Percentiles rank a stretch among this genome's conserved stretches.
phyloP scores from a whole-genome alignment of 495 filamentous ascomycete species.

The Xylaria cubensis region DNA sequence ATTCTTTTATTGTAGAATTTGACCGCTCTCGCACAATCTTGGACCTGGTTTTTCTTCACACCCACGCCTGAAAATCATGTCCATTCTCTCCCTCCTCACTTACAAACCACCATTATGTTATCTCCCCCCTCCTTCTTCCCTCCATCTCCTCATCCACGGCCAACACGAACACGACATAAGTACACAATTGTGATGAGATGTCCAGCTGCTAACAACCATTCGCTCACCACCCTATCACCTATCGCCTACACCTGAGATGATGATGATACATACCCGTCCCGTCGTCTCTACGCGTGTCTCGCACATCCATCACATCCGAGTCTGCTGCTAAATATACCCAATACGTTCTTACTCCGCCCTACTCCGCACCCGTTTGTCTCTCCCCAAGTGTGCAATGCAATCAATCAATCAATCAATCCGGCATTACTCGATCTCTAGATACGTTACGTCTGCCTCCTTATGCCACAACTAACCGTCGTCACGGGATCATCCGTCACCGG shows the following conservation, averaged over 20 bases:
- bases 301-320: slow-evolving; percentile 9
- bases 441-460: neutral
- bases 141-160: neutral
- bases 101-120: slow-evolving; percentile 1
- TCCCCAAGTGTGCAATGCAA: neutral
- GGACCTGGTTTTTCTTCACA: neutral
- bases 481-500: neutral
- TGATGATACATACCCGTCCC: neutral
- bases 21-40: neutral
- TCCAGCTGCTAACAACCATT: neutral
- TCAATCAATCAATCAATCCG: too few species aligned
- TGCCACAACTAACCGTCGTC: slow-evolving; percentile 6
- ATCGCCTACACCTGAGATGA: neutral
- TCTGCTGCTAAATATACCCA: neutral
- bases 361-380: neutral
- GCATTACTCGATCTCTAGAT: neutral
- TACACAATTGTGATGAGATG: neutral
- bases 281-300: neutral
- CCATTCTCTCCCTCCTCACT: slow-evolving; percentile 9
- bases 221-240: neutral
- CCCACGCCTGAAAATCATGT: neutral
- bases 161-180: neutral
- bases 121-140: neutral
- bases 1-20: neutral
- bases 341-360: slow-evolving; percentile 6